Percentiles rank a stretch among this genome's conserved stretches.
Evolutionary conservation across 2,329 filamentous ascomycete species (phyloP).

Genomic region (Calonectria pauciramosa): DNA sequence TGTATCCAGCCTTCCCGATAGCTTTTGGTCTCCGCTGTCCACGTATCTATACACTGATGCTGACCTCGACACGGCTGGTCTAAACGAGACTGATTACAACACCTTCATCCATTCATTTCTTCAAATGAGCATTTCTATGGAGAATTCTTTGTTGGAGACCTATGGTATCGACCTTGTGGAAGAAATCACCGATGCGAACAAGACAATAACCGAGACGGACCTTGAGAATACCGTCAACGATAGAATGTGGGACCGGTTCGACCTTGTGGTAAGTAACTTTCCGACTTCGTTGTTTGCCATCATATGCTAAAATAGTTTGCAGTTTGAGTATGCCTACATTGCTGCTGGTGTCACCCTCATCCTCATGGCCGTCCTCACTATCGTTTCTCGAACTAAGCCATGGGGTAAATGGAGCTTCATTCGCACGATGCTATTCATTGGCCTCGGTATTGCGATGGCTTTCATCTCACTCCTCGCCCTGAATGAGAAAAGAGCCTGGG

Average conservation of each 20-base stretch:
- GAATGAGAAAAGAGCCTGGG: slow-evolving; percentile 16
- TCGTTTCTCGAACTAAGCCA: slow-evolving; percentile 47
- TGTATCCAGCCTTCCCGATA: slow-evolving; percentile 44
- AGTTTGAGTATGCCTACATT: slow-evolving; percentile 54
- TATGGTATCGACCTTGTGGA: slow-evolving; percentile 50
- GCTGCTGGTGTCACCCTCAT: slow-evolving; percentile 49
- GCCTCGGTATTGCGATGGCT: slow-evolving; percentile 48
- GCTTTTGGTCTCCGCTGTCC: slow-evolving; percentile 43
- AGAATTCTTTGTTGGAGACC: slow-evolving; percentile 47
- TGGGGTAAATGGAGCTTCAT: slow-evolving; percentile 51
- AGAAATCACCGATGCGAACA: slow-evolving; percentile 36
- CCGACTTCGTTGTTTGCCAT: neutral
- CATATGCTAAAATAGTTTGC: neutral
- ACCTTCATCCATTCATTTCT: slow-evolving; percentile 25
- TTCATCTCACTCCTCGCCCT: slow-evolving; percentile 46
- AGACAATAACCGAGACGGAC: slow-evolving; percentile 30
- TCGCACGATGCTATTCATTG: slow-evolving; percentile 47
- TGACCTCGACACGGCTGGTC: slow-evolving; percentile 7
- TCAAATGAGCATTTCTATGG: slow-evolving; percentile 40
- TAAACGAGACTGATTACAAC: neutral
- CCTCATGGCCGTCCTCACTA: slow-evolving; percentile 49
- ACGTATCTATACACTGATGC: slow-evolving; percentile 22
- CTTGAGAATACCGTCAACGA: slow-evolving; percentile 43
- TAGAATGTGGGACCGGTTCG: slow-evolving; percentile 43
- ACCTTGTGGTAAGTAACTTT: slow-evolving; percentile 47